phyloP scores from a whole-genome alignment of 345 rosid genomes.

The Pelargonium nanum region DNA sequence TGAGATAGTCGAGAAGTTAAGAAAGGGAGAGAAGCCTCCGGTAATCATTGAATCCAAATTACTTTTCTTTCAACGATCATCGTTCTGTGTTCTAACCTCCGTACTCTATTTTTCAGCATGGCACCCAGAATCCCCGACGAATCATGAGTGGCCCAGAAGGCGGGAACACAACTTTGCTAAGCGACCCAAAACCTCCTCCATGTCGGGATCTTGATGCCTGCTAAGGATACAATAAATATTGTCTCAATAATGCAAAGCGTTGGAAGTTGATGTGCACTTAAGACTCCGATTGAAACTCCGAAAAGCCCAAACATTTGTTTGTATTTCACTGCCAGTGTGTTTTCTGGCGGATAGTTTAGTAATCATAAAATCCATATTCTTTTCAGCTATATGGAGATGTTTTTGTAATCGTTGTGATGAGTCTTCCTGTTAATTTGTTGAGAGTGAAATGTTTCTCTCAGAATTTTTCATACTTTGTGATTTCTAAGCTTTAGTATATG shows the following conservation, averaged over 20 bases:
- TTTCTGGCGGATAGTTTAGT: slow-evolving; percentile 15
- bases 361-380: slow-evolving; percentile 6
- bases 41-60: slow-evolving; percentile 31
- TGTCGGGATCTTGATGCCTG: slow-evolving; percentile 92
- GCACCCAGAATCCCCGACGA: slow-evolving; percentile 87
- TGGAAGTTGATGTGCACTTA: slow-evolving; percentile 10
- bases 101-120: slow-evolving; percentile 38
- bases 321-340: slow-evolving; percentile 15
- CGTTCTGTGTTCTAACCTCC: not conserved
- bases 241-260: slow-evolving; percentile 38
- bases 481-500: no score
- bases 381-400: not conserved
- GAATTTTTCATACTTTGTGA: no score
- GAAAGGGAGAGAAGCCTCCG: slow-evolving; percentile 83
- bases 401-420: slow-evolving; percentile 16
- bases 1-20: slow-evolving; percentile 79
- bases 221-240: slow-evolving; percentile 24
- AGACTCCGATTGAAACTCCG: slow-evolving; percentile 14
- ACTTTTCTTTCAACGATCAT: not conserved
- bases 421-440: slow-evolving; percentile 2
- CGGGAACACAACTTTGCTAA: slow-evolving; percentile 67
- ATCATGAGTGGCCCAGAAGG: slow-evolving; percentile 90
- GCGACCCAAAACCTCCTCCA: slow-evolving; percentile 80
- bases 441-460: not conserved
- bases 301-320: slow-evolving; percentile 11